Base-by-base conservation (phyloP, 768 basidiomycete species). In the Leccinum ochraceum region DNA sequence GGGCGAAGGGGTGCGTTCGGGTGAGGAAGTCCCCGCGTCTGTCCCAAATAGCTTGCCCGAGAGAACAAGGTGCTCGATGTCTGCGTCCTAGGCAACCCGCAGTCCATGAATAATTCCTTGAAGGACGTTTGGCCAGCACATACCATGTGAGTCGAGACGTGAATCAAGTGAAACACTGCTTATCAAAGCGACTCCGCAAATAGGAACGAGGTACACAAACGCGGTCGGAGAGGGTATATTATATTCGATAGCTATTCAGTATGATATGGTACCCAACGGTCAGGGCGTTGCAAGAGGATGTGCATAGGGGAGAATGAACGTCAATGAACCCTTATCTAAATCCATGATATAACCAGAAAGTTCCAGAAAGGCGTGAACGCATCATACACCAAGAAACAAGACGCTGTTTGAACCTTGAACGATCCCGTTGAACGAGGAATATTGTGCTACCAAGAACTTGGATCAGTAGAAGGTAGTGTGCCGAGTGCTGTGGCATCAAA, bases 1-100 rank as follows among this genome's bases (percentile, higher is more conserved):
- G 17, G 85, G 82, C 11, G 88, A 86, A 14, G 81, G 80, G n/a
- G 87, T 78, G 62, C 88, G 83, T 13, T 76, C 73, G 3, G 91
- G 89, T 3, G 90, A 90, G 3, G 81, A 80, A 2, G 88, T 83
- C 9, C 84, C 80, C 1, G 77, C 74, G 16, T 71, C 62, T 4
- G 80, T 79, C 46, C 81, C 82, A 75, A 92, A 92, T 42, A 93
- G 81, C 64, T 85, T 84, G 44, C 92, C 92, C 14, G 92, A 92
- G 46, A 91, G 85, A 50, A 90, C 85, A 32, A 89, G 79, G 55
- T 86, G 83, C 69, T 92, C 90, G 55, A 92, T 81, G 68, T 87
- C 80, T 2, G 76, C 78, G 55, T 77, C 66, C 75, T 76, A 36
- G 44, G 34, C 17, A 54, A 59, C 17, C 20, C 13, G 24, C 53